Evolutionary conservation across 2,329 filamentous ascomycete species (phyloP).

Genomic region (Trichoderma cornu-damae): DNA sequence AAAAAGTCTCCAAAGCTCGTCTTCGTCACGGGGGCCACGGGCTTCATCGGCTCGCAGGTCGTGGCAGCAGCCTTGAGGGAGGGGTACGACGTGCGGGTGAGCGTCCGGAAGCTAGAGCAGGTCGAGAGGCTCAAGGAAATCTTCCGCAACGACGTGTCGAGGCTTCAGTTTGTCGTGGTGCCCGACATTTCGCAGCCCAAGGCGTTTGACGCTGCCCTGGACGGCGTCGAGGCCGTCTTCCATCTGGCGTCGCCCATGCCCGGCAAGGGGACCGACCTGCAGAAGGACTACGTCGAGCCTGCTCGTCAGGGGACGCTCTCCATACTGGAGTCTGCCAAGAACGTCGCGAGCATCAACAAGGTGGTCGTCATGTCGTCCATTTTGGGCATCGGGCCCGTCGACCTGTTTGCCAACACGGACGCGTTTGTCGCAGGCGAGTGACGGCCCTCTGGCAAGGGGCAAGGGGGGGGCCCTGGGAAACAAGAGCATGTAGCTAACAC

Average conservation of each 20-base stretch:
- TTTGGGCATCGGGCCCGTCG: constrained; percentile 17
- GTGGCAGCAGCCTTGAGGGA: constrained; percentile 6
- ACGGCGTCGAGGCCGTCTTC: constrained; percentile 34
- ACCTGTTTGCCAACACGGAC: constrained; percentile 1
- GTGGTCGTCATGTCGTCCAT: constrained; percentile 20
- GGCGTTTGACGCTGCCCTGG: constrained; percentile 34
- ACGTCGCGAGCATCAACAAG: constrained; percentile 13
- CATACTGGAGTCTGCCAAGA: constrained; percentile 17
- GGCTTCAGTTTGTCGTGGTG: constrained; percentile 27
- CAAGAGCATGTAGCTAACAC: neutral
- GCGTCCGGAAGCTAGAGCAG: constrained; percentile 19
- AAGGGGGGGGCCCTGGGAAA: neutral
- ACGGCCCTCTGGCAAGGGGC: too few relatives aligned
- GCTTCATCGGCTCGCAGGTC: constrained; percentile 22
- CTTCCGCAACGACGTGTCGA: neutral
- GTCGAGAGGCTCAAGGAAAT: constrained; percentile 10
- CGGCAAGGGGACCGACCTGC: constrained; percentile 19
- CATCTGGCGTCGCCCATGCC: constrained; percentile 25
- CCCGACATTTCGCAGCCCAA: constrained; percentile 20
- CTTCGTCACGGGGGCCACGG: constrained; percentile 22
- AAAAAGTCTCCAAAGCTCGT: constrained; percentile 12
- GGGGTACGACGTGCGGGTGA: constrained; percentile 20
- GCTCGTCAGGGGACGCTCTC: constrained; percentile 18
- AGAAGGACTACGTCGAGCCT: constrained; percentile 20
- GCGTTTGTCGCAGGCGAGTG: constrained; percentile 5